These are phyloP conservation scores for Achaetomiella virescens DNA, from an alignment of 495 filamentous ascomycete genomes.

Conservation along the genomic window DNA sequence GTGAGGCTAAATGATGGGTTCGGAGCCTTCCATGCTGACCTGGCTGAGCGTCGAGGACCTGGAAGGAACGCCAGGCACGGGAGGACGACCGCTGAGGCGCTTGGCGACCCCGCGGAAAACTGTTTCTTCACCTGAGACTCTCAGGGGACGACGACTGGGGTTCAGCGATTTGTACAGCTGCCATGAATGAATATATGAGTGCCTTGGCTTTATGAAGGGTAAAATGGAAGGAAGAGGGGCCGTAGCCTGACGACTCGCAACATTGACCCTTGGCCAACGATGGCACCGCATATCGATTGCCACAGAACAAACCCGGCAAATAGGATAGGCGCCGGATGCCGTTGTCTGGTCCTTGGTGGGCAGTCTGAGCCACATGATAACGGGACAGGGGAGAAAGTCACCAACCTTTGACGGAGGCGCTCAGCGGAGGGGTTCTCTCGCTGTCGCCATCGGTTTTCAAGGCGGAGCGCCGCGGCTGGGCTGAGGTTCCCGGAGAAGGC, in stretches of 20 bases:
- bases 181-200: slow-evolving; percentile 18
- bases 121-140: slow-evolving; percentile 39
- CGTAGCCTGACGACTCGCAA: no score
- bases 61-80: slow-evolving; percentile 29
- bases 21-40: slow-evolving; percentile 25
- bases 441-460: slow-evolving; percentile 39
- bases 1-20: slow-evolving; percentile 17
- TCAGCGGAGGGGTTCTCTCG: slow-evolving; percentile 31
- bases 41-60: slow-evolving; percentile 36
- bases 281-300: no score
- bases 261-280: no score
- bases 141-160: slow-evolving; percentile 33
- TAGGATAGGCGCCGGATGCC: not conserved
- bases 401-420: slow-evolving; percentile 40
- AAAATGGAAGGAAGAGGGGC: not conserved
- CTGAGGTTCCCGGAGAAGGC: slow-evolving; percentile 16
- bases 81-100: slow-evolving; percentile 37
- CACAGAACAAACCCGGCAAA: no score
- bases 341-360: not conserved
- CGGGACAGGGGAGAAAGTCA: slow-evolving; percentile 10
- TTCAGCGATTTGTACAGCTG: slow-evolving; percentile 47
- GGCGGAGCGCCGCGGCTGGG: slow-evolving; percentile 37
- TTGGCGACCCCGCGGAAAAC: slow-evolving; percentile 36
- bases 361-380: not conserved
- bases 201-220: not conserved